Conservation (phyloP, 2,329 filamentous ascomycete genomes). For the Sporothrix mexicana region DNA sequence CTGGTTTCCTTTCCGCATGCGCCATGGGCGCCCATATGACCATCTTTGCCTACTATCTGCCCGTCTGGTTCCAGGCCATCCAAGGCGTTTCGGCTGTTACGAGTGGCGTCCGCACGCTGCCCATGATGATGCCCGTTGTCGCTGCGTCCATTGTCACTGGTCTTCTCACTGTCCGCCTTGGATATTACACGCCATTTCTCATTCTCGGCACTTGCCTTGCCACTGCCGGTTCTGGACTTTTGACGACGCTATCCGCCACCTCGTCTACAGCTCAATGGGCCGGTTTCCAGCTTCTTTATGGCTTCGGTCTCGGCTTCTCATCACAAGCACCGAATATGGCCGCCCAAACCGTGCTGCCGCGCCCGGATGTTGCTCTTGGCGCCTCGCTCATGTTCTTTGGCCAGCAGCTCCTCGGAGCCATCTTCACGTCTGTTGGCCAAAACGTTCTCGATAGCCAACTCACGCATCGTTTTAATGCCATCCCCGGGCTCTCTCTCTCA, state of each 20-base stretch:
- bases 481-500: neutral
- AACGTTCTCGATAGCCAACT: conserved; percentile 36
- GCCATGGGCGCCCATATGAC: conserved; percentile 27
- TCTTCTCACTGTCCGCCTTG: conserved; percentile 45
- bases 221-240: conserved; percentile 49
- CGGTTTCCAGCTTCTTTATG: conserved; percentile 52
- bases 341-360: conserved; percentile 53
- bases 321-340: conserved; percentile 55
- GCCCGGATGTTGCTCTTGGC: conserved; percentile 51
- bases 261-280: conserved; percentile 42
- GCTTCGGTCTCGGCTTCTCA: conserved; percentile 51
- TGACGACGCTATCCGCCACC: conserved; percentile 56
- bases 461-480: neutral
- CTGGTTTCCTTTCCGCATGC: neutral
- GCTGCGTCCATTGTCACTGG: conserved; percentile 49
- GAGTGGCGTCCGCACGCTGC: conserved; percentile 50
- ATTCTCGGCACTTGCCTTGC: conserved; percentile 37
- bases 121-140: conserved; percentile 48
- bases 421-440: conserved; percentile 36
- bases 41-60: conserved; percentile 36
- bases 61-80: conserved; percentile 54
- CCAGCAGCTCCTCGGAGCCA: conserved; percentile 33
- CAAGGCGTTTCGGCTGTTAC: conserved; percentile 47
- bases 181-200: conserved; percentile 44
- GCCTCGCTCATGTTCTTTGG: conserved; percentile 53